Evolutionary conservation across 768 basidiomycete species (phyloP).

Genomic region (Boletus eberwhitei): DNA sequence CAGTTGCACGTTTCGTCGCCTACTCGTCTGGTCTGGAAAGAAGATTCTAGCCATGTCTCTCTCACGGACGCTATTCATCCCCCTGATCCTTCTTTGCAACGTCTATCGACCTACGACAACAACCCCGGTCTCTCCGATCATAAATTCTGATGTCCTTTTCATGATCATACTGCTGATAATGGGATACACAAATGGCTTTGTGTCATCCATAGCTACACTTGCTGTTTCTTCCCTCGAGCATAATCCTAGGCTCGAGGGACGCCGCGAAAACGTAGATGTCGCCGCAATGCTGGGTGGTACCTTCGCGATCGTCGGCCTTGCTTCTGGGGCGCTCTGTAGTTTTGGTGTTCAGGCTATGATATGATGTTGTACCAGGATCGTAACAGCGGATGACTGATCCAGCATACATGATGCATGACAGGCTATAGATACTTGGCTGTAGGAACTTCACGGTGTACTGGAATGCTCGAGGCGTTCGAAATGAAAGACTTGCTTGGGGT

Average conservation of each 20-base stretch:
- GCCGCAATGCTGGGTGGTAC: conserved; percentile 81
- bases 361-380: conserved; percentile 35
- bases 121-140: conserved; percentile 35
- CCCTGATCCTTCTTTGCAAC: not conserved
- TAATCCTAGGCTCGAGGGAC: conserved; percentile 67
- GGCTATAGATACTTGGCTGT: no score
- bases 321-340: conserved; percentile 71
- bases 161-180: conserved; percentile 68
- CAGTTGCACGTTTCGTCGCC: not conserved
- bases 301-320: conserved; percentile 72
- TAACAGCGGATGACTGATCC: no score
- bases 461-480: no score
- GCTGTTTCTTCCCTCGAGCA: conserved; percentile 76
- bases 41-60: not conserved
- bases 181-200: conserved; percentile 54
- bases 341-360: conserved; percentile 72
- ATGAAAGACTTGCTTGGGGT: no score
- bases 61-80: not conserved
- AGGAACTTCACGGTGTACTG: no score
- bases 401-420: no score
- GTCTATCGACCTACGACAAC: not conserved
- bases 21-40: not conserved
- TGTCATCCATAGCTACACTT: conserved; percentile 64
- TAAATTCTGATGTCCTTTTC: conserved; percentile 74
- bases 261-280: conserved; percentile 75